Base-by-base conservation (phyloP, 306 rosid genomes). In the Phaseolus lunatus region DNA sequence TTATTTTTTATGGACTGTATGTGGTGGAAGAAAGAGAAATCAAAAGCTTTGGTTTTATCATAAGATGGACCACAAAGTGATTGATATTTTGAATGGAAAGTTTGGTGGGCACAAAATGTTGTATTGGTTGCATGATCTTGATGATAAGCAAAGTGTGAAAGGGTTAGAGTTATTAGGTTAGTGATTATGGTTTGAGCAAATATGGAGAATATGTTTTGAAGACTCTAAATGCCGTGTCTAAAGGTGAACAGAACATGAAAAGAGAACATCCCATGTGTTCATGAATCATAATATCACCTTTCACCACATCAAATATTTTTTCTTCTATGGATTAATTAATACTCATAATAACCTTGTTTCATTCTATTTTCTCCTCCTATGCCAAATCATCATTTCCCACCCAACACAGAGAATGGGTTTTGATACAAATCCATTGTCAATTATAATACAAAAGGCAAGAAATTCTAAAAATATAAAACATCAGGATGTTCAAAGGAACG, bases 251-350 rank as follows among this genome's bases (percentile, higher is more conserved):
- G 45, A 33, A 33, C 9, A 33, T 33, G 39, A 75, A 49, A 52
- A 45, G 22, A 19, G 58, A 67, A 77, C 81, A 77, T 57, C 67
- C 72, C 78, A 81, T 59, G 81, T 69, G 72, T 37, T 41, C 50
- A n/a, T 61, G 35, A 62, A 61, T 45, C 59, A 20, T 33, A 2
- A 33, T 33, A 33, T 33, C 8, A 41, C 31, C 44, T 63, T 14
- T 24, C 59, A 72, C 14, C 50, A 22, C 27, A 33, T 49, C 35
- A 27, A 49, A 65, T 50, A 33, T 65, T 63, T 37, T 64, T 37
- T 37, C 43, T 64, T 10, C 64, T 14, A 22, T 52, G n/a, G 27
- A 27, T 4, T 68, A 24, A 6, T 26, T 3, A 2, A 29, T 29
- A 29, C 27, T 24, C 27, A 24, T 24, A 1, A 1, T 24, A 24